Conservation (phyloP, 257 asterid genomes). For the Thymus mandschuricus region DNA sequence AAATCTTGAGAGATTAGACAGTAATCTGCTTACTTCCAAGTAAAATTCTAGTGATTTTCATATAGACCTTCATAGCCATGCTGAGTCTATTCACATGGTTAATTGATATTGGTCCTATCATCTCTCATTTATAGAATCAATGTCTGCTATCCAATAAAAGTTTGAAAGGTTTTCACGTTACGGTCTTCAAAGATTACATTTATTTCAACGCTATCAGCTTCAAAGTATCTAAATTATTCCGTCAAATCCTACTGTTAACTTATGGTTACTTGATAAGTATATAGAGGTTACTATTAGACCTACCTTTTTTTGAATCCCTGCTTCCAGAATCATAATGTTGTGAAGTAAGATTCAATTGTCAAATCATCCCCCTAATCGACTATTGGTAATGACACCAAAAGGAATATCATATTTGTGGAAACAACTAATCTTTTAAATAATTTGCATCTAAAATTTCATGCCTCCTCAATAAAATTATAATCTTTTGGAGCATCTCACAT, state of each 20-base stretch:
- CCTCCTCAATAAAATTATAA: not conserved
- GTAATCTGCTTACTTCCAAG: conserved; percentile 20
- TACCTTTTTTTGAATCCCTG: not conserved
- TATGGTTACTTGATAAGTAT: not conserved
- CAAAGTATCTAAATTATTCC: not conserved
- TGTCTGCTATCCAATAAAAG: not conserved
- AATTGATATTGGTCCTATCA: not conserved
- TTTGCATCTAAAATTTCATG: not conserved
- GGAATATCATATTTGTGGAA: not conserved
- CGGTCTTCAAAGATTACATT: not conserved
- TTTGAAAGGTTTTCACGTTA: not conserved
- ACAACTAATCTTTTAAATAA: not conserved
- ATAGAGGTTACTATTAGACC: not conserved
- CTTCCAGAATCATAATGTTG: not conserved
- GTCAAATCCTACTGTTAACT: not conserved
- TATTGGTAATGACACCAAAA: not conserved
- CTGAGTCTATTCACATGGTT: not conserved
- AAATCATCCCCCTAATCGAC: not conserved
- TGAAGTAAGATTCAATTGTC: not conserved
- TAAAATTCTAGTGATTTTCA: conserved; percentile 10
- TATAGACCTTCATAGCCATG: not conserved
- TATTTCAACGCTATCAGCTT: not conserved
- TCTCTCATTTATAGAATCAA: not conserved
- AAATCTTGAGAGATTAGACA: conserved; percentile 15
- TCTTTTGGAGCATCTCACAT: not conserved